Evolutionary conservation across 202 grass and related monocot species (phyloP).

Genomic region (Schoenoplectus triqueter): DNA sequence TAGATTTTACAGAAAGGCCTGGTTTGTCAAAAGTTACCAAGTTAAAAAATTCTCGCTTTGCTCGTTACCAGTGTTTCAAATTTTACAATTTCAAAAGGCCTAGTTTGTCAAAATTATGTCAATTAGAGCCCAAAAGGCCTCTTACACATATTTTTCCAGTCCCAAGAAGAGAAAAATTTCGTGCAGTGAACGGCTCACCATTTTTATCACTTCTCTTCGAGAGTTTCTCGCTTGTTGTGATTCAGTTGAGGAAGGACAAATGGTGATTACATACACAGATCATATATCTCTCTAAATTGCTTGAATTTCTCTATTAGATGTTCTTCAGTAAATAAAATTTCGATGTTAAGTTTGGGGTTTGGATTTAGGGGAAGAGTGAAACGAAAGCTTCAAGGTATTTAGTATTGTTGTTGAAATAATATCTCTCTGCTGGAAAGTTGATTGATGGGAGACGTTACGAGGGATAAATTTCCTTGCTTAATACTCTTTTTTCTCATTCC

Average conservation of each 20-base stretch:
- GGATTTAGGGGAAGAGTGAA: conserved; percentile 6
- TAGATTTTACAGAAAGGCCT: not conserved
- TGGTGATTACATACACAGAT: conserved; percentile 43
- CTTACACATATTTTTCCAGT: too few relatives aligned
- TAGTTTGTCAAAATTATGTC: not conserved
- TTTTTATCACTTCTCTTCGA: not conserved
- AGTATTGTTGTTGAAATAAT: not conserved
- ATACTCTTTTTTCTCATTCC: not conserved
- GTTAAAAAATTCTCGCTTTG: too few relatives aligned
- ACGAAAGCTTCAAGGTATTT: conserved; percentile 19
- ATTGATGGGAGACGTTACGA: not conserved
- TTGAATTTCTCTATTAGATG: conserved; percentile 40
- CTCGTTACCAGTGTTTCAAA: too few relatives aligned
- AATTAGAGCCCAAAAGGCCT: conserved; percentile 23
- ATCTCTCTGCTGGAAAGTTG: not conserved
- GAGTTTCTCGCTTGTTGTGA: not conserved
- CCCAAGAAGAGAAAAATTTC: not conserved
- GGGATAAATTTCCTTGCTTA: not conserved
- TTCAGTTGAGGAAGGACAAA: conserved; percentile 36
- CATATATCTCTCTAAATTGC: conserved; percentile 35
- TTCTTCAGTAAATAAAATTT: conserved; percentile 39
- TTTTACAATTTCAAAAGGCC: not conserved
- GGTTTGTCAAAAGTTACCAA: too few relatives aligned
- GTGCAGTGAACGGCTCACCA: not conserved
- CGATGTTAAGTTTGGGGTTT: conserved; percentile 30